Base-by-base conservation (phyloP, 805 yeast species). In the Nakazawaea ernobii region DNA sequence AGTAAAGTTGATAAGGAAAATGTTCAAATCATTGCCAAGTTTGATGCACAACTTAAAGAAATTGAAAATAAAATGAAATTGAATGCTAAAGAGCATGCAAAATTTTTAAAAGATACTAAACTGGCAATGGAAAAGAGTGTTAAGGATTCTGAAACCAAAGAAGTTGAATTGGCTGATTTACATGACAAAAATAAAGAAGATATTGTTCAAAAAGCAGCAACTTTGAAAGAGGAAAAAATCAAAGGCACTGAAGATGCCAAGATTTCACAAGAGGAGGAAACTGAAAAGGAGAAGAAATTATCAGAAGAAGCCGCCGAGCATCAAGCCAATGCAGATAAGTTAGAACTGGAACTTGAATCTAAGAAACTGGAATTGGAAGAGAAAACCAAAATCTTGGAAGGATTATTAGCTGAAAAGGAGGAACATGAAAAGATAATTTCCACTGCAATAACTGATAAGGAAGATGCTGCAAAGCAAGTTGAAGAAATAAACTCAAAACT, bases 121-220 rank as follows among this genome's bases (percentile, higher is more conserved):
- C 57, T 55, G 32, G 74, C 70, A 48, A 76, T 76, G 46, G 72
- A 66, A 51, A 68, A 71, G 33, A 76, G 76, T 49, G 66, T 62
- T 36, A 59, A 59, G 15, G 78, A 75, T 38, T 74, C 63, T 49
- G 71, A 64, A 45, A 63, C 63, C n/a, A 70, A 75, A 38, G 82
- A 77, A 61, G 58, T 55, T 15, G 64, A 67, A 40, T 76, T 80
- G 6, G 71, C 71, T 38, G 75, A 62, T 41, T 65, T 69, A 48
- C 82, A 77, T 55, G 68, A 53, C 11, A 59, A 58, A 17, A 74
- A 74, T 55, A 73, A 72, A 57, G 74, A 69, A 44, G 65, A 67
- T 28, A 61, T 75, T 45, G 49, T 59, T 37, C 63, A 62, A 52
- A 73, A 69, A 52, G 75, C 74, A 49, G 75, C 65, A 39, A 70